Evolutionary conservation across 345 rosid species (phyloP), one percentile per base, ranked within the genome.

Genomic region (Dipteronia sinensis): DNA sequence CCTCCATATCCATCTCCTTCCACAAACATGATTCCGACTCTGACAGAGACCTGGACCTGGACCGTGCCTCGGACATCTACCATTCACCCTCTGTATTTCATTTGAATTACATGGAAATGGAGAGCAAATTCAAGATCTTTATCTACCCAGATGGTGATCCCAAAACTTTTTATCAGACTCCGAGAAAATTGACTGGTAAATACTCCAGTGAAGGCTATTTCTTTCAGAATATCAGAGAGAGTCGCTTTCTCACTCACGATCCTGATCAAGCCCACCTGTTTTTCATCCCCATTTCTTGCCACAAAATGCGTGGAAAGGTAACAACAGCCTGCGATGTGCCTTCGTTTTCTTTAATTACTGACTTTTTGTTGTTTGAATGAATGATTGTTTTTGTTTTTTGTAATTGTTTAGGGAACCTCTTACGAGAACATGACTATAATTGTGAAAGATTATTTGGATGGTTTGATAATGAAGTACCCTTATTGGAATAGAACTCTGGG

Each of bases 231-330:
- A 91, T 96, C 0, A 81, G 99, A 47, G 98, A 91, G 83, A 87
- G 92, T 74, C 81, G 68, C 4, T 96, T 96, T 74, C 85, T 94
- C 10, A 92, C 95, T 38, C 79, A 80, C 15, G 92, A 96, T 90
- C 97, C 98, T 19, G 92, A 92, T 61, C 86, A 88, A 40, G 98
- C 99, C 15, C 94, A 94, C 82, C 89, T 92, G 80, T 96, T 96
- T 80, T 96, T 94, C 85, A 85, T 96, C 75, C 99, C 99, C 16
- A 89, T 96, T 31, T 96, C 98, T 5, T 94, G 97, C 83, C 99
- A 94, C 78, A 96, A 96, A 88, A 96, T 96, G 99, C 94, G 99
- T 17, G 98, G 99, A 78, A 94, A 92, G 94, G 99, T 94, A 85
- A 47, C 8, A 1, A 9, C 5, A 15, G 12, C 12, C n/a, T 10